These are phyloP conservation scores for Populus tomentosa DNA, from an alignment of 441 rosid genomes.

Conservation along the genomic window DNA sequence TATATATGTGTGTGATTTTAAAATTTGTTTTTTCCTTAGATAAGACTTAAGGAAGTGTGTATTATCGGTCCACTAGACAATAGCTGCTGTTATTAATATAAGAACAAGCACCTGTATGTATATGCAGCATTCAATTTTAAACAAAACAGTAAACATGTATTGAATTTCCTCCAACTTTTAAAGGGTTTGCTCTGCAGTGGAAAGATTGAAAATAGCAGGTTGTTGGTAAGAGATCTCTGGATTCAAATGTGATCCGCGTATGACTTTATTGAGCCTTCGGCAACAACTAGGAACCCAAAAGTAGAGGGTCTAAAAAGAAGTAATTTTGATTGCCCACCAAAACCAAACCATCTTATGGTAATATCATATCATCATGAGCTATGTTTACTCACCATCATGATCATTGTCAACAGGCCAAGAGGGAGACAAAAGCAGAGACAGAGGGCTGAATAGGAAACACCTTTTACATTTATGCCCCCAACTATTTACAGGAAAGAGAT, in stretches of 20 bases:
- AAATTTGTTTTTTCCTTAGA: too few relatives aligned
- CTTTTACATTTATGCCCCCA: slow-evolving; percentile 11
- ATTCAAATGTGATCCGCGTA: not conserved
- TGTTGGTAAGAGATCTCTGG: not conserved
- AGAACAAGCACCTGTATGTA: too few relatives aligned
- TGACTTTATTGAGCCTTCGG: not conserved
- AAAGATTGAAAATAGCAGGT: not conserved
- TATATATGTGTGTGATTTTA: too few relatives aligned
- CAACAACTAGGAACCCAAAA: not conserved
- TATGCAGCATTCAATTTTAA: not conserved
- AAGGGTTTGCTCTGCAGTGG: not conserved
- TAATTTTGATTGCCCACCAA: not conserved
- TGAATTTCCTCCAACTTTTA: not conserved
- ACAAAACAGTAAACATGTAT: not conserved
- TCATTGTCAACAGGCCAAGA: not conserved
- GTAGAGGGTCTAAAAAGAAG: not conserved
- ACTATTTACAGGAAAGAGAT: not conserved
- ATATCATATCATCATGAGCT: not conserved
- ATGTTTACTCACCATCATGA: not conserved
- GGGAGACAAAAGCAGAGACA: not conserved
- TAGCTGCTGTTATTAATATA: too few relatives aligned
- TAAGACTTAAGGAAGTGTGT: too few relatives aligned
- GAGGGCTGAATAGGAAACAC: too few relatives aligned
- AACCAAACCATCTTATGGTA: not conserved
- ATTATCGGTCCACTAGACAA: too few relatives aligned